Evolutionary conservation across 2,329 filamentous ascomycete genomes (phyloP), one percentile per base, ranked within the genome.

Genomic region (Trichoderma asperellum): DNA sequence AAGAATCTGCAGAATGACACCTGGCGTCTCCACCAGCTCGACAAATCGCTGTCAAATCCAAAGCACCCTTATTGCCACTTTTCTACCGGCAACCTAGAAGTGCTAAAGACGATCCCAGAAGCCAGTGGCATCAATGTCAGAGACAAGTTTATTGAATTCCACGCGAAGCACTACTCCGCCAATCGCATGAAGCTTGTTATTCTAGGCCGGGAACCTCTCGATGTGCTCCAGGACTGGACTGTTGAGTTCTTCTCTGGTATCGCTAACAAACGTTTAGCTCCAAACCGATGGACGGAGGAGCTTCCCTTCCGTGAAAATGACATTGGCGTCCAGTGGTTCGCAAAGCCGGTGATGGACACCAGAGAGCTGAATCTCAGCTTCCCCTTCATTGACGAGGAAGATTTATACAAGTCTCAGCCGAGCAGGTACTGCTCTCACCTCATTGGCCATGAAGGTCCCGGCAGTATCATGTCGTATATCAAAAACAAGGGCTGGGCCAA

Each of bases 101-200:
- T 94, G 0, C 84, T 97, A 71, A 94, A 96, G 80, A 93, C 92
- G 66, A 86, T 91, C 5, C 94, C 94, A 1, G 89, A 96, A 77
- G 87, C 89, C 56, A 84, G 89, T 60, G 93, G 93, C 4, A 87
- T 97, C 74, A 92, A 96, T 78, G 92, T 97, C 32, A 88, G 94
- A 60, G 90, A 93, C 73, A 94, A 94, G 79, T 97, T 97, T 77
- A 96, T 97, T 73, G 91, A 94, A 72, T 97, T 97, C 76, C 93
- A 97, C 78, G 88, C 89, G 72, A 91, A 90, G 76, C 91, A 97
- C 77, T 97, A 97, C 80, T 97, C 94, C 1, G 92, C 94, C 70
- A 97, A 97, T 77, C 87, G 90, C 49, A 97, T 97, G 92, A 97
- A 97, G 84, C 84, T 97, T 61, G 93, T 94, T 47, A 89, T 97